A percentile compares a stretch with the other conserved stretches of the same genome.
phyloP scores from a whole-genome alignment of 441 rosid genomes.

The Corymbia citriodora region DNA sequence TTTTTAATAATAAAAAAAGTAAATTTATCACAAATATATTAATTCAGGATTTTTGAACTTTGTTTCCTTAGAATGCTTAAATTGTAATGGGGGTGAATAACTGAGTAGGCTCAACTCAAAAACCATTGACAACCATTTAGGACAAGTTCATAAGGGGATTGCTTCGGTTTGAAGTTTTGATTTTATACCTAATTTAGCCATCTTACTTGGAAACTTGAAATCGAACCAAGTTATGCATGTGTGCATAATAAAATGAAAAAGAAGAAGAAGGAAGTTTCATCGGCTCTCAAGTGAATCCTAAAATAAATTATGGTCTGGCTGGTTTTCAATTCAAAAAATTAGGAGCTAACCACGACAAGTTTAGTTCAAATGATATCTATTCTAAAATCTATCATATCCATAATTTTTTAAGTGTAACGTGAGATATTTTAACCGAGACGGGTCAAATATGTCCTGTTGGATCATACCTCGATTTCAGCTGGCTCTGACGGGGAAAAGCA shows the following conservation, averaged over 20 bases:
- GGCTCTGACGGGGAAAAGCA: neutral
- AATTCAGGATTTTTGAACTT: no score
- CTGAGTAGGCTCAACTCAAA: no score
- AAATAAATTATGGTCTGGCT: no score
- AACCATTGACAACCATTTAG: fast-evolving
- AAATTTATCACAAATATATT: no score
- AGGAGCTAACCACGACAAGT: no score
- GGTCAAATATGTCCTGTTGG: neutral
- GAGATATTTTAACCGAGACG: neutral
- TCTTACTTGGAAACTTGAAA: fast-evolving
- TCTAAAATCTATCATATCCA: no score
- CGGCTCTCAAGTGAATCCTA: no score
- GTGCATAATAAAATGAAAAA: fast-evolving
- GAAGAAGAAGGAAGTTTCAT: fast-evolving
- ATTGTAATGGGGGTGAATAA: neutral
- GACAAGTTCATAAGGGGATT: neutral
- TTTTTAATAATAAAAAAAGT: no score
- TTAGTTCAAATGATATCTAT: no score
- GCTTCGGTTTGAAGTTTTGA: neutral
- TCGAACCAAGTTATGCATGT: fast-evolving
- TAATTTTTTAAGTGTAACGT: no score
- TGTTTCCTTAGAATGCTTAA: no score
- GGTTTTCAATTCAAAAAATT: no score
- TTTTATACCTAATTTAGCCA: neutral
- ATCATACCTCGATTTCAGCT: neutral